These are phyloP conservation scores for Pleurotus tuoliensis DNA, from an alignment of 768 basidiomycete genomes.

Conservation along the genomic window DNA sequence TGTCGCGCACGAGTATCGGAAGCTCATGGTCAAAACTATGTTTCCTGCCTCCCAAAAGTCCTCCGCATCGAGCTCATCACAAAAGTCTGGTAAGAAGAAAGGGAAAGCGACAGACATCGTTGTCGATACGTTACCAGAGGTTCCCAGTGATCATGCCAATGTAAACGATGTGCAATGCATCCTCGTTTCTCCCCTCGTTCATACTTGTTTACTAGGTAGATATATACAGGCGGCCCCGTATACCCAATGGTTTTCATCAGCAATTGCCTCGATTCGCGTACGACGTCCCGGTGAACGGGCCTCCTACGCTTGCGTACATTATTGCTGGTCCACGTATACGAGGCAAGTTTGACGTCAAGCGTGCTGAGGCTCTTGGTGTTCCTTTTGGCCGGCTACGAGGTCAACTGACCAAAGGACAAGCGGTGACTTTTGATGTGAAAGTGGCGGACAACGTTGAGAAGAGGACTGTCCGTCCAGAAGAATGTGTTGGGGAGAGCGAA, in stretches of 20 bases:
- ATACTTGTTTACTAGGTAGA: constrained; percentile 18
- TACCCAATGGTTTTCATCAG: constrained; percentile 30
- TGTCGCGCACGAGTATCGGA: constrained; percentile 54
- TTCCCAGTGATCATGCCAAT: background rate
- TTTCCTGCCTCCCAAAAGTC: constrained; percentile 43
- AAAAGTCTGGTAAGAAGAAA: constrained; percentile 9
- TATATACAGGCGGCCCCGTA: constrained; percentile 21
- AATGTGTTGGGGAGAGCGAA: constrained; percentile 53
- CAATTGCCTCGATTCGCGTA: constrained; percentile 34
- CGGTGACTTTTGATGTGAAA: constrained; percentile 51
- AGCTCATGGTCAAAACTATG: constrained; percentile 51
- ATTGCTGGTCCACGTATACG: constrained; percentile 50
- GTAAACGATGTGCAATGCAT: constrained; percentile 2
- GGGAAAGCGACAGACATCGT: constrained; percentile 8
- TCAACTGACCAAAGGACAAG: constrained; percentile 59
- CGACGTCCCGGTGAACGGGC: constrained; percentile 13
- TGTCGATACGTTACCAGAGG: constrained; percentile 2
- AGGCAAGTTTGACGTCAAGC: constrained; percentile 69
- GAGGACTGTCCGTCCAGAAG: constrained; percentile 55
- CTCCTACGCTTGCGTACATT: constrained; percentile 45
- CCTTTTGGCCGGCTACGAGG: constrained; percentile 55
- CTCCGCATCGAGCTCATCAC: constrained; percentile 11
- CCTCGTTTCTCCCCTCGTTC: background rate
- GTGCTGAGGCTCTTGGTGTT: constrained; percentile 63
- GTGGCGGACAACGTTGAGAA: constrained; percentile 35